A percentile compares a stretch with the other conserved stretches of the same genome.
Conservation (phyloP, 108 stramenopile genomes). For the Skeletonema marinoi region DNA sequence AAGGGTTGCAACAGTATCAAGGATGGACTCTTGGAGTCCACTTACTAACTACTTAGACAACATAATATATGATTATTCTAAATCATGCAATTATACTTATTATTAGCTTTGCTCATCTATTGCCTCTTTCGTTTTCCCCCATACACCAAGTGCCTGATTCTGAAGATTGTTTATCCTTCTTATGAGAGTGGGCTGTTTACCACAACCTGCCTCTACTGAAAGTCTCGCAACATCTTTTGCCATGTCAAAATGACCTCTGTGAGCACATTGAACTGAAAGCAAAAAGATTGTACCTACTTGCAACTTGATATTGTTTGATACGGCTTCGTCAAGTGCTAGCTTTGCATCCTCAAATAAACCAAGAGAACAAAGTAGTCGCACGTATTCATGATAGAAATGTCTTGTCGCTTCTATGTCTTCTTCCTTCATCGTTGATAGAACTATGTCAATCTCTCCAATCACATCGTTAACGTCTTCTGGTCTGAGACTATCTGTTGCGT, state of each 20-base stretch:
- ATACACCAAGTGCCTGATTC: neutral
- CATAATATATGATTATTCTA: neutral
- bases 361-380: constrained; percentile 28
- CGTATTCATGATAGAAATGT: constrained; percentile 34
- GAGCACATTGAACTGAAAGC: constrained; percentile 19
- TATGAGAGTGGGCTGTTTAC: constrained; percentile 12
- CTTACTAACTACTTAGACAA: neutral
- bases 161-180: constrained; percentile 26
- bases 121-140: neutral
- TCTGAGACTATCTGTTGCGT: neutral
- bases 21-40: too few relatives aligned
- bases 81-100: neutral
- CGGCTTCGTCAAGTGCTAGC: constrained; percentile 20
- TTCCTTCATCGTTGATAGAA: constrained; percentile 60
- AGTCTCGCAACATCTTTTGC: constrained; percentile 24
- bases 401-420: constrained; percentile 40
- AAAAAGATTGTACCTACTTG: constrained; percentile 22
- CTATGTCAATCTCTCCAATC: constrained; percentile 14
- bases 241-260: constrained; percentile 24
- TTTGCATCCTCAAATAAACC: constrained; percentile 33
- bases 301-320: constrained; percentile 6
- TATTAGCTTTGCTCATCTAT: neutral
- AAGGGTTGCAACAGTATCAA: too few relatives aligned
- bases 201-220: constrained; percentile 29
- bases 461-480: constrained; percentile 35